A percentile compares a stretch with the other conserved stretches of the same genome.
phyloP scores from a whole-genome alignment of 768 basidiomycete genomes.

The Hypholoma fasciculare region DNA sequence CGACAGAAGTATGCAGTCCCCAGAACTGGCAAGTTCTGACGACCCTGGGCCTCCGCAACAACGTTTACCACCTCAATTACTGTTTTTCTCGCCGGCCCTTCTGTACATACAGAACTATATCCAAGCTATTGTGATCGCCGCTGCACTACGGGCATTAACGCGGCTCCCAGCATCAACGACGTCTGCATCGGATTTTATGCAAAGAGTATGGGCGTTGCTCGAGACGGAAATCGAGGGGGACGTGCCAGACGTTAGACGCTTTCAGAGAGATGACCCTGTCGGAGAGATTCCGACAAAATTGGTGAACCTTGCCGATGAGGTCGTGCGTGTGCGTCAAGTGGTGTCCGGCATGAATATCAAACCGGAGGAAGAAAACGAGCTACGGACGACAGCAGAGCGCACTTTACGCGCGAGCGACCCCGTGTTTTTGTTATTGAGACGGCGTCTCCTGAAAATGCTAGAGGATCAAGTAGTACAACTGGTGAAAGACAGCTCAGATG shows the following conservation, averaged over 20 bases:
- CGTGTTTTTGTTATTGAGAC: conserved; percentile 64
- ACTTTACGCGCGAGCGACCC: conserved; percentile 63
- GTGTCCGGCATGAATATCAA: neutral
- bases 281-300: conserved; percentile 44
- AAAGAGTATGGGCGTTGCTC: conserved; percentile 67
- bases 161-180: conserved; percentile 33
- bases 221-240: conserved; percentile 52
- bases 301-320: conserved; percentile 72
- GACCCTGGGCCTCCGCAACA: conserved; percentile 28
- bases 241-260: conserved; percentile 15
- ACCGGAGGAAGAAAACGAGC: conserved; percentile 43
- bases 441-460: conserved; percentile 50
- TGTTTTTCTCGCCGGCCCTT: conserved; percentile 55
- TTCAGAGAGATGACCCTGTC: conserved; percentile 18
- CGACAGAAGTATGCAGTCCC: neutral
- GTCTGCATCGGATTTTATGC: conserved; percentile 41
- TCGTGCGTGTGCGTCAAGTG: conserved; percentile 52
- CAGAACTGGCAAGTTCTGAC: neutral
- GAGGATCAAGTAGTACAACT: conserved; percentile 19
- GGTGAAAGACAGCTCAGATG: neutral
- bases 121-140: conserved; percentile 68
- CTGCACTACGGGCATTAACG: conserved; percentile 57
- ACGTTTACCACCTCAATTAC: conserved; percentile 62
- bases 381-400: conserved; percentile 64
- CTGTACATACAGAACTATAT: conserved; percentile 66